Percentiles rank a stretch among this genome's conserved stretches.
Evolutionary conservation across 306 rosid genomes (phyloP).

Genomic region (Luffa aegyptiaca): DNA sequence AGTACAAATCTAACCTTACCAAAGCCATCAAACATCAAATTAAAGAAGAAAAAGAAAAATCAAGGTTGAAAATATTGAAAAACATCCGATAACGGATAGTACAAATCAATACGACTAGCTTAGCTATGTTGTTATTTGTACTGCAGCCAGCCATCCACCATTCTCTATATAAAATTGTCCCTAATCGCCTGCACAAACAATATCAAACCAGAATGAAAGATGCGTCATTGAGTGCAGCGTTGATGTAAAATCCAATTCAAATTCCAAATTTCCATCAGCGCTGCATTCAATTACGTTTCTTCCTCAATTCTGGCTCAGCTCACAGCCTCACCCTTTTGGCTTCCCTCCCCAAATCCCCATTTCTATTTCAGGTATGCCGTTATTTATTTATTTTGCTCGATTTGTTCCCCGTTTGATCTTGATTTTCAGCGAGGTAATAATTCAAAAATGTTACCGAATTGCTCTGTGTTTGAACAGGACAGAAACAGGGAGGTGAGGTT

Average conservation of each 20-base stretch:
- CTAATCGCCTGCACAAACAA: not conserved
- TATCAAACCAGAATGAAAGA: conserved; percentile 29
- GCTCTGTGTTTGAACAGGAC: not conserved
- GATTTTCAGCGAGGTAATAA: not conserved
- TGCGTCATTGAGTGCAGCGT: conserved; percentile 97
- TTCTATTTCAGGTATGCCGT: not conserved
- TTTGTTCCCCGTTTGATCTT: not conserved
- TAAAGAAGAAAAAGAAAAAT: not conserved
- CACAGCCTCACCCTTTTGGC: no score
- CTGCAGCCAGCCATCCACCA: not conserved
- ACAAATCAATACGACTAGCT: not conserved
- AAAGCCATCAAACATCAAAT: not conserved
- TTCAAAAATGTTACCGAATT: not conserved
- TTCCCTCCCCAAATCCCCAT: no score
- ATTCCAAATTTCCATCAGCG: conserved; percentile 15
- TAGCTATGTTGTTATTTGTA: not conserved
- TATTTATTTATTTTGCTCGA: not conserved
- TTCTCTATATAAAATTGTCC: not conserved
- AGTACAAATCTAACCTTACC: conserved; percentile 2
- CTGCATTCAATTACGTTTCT: conserved; percentile 67
- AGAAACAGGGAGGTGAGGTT: not conserved
- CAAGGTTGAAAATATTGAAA: not conserved
- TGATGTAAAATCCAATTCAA: conserved; percentile 31
- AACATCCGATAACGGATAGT: not conserved
- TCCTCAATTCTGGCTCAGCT: not conserved